Evolutionary conservation across 495 filamentous ascomycete genomes (phyloP).

Genomic region (Opeltia flavorubescens): DNA sequence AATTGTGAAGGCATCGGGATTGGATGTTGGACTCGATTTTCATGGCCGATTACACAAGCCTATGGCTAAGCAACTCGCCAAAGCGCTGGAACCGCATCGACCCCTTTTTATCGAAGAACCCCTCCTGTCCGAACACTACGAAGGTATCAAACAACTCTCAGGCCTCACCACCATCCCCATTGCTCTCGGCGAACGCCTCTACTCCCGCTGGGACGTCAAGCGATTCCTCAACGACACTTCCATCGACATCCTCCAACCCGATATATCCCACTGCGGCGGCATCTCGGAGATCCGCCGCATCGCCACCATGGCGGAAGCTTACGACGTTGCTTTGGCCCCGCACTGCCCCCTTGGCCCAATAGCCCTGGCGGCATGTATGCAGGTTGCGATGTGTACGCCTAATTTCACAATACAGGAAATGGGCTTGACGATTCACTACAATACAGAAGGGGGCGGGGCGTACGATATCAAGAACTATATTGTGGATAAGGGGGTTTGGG

Average conservation of each 20-base stretch:
- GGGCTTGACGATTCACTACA: conserved; percentile 70
- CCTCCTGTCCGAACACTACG: conserved; percentile 55
- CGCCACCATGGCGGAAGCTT: conserved; percentile 60
- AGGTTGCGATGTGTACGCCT: conserved; percentile 46
- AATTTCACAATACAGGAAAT: conserved; percentile 78
- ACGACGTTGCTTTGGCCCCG: conserved; percentile 64
- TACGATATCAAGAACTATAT: conserved; percentile 57
- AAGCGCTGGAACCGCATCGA: conserved; percentile 50
- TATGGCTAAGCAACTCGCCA: conserved; percentile 68
- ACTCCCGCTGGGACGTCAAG: conserved; percentile 63
- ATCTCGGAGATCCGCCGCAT: conserved; percentile 61
- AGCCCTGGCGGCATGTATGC: conserved; percentile 58
- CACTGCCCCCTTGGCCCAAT: conserved; percentile 70
- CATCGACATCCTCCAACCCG: conserved; percentile 64
- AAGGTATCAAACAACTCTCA: conserved; percentile 51
- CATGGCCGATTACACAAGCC: conserved; percentile 68
- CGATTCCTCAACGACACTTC: conserved; percentile 54
- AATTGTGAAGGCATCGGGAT: conserved; percentile 51
- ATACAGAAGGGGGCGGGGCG: conserved; percentile 39
- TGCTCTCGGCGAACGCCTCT: conserved; percentile 62
- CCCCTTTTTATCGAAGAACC: conserved; percentile 79
- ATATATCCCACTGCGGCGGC: conserved; percentile 63
- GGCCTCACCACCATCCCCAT: conserved; percentile 51
- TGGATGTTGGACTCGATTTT: conserved; percentile 65
- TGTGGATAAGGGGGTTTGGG: conserved; percentile 46